Percentiles rank a stretch among this genome's conserved stretches.
Conservation (phyloP, 306 rosid genomes). For the Vigna mungo region DNA sequence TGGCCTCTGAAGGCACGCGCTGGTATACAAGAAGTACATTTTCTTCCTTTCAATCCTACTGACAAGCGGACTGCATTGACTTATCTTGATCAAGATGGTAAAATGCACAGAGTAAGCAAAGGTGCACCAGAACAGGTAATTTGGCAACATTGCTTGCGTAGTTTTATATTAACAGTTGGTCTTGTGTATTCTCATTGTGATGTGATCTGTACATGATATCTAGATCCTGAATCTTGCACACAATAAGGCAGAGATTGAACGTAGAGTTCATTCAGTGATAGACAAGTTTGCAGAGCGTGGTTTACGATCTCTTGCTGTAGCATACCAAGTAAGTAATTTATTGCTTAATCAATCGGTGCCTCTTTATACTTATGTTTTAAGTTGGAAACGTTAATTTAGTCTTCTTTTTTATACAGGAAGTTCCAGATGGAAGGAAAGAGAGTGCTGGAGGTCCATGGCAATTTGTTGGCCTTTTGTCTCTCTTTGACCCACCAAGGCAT, state of each 20-base stretch:
- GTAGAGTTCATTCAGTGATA: conserved; percentile 89
- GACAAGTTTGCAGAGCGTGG: conserved; percentile 98
- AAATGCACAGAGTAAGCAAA: conserved; percentile 97
- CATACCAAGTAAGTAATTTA: conserved; percentile 76
- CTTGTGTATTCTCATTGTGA: conserved; percentile 40
- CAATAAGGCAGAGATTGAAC: conserved; percentile 88
- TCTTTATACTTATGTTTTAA: conserved; percentile 17
- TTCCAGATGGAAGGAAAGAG: conserved; percentile 91
- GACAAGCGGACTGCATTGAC: conserved; percentile 98
- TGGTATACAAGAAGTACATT: conserved; percentile 90
- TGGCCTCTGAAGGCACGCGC: conserved; percentile 81
- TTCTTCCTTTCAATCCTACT: conserved; percentile 98
- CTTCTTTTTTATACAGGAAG: conserved; percentile 70
- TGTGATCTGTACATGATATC: conserved; percentile 39
- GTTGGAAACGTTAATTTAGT: conserved; percentile 18
- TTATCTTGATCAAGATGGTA: conserved; percentile 78
- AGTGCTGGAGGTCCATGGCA: conserved; percentile 98
- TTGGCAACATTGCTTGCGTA: conserved; percentile 2
- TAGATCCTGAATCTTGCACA: conserved; percentile 92
- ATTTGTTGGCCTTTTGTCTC: conserved; percentile 92
- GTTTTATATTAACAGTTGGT: neutral
- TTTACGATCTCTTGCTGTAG: conserved; percentile 94
- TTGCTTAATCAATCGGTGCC: conserved; percentile 30
- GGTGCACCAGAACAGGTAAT: conserved; percentile 99
- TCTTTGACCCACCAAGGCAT: conserved; percentile 98